Evolutionary conservation across 2,329 filamentous ascomycete genomes (phyloP).

Genomic region (Colletotrichum truncatum): DNA sequence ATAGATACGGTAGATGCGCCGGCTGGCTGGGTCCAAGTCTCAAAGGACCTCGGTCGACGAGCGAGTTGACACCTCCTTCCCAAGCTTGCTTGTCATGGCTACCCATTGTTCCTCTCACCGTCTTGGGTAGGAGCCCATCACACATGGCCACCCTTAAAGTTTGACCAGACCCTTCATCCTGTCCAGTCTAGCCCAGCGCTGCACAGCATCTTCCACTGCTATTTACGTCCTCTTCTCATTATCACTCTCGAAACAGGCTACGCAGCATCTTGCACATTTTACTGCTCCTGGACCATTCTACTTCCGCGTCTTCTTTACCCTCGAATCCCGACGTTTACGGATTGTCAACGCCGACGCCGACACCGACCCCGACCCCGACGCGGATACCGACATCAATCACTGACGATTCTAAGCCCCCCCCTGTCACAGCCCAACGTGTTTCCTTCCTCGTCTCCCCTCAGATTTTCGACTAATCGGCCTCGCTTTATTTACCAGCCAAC

Average conservation of each 20-base stretch:
- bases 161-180: not conserved
- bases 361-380: constrained; percentile 13
- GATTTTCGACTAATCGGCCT: not conserved
- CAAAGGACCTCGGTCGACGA: constrained; percentile 22
- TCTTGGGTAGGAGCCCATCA: not conserved
- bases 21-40: not conserved
- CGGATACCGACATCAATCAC: too few relatives aligned
- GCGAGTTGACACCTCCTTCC: not conserved
- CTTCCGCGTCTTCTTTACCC: not conserved
- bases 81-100: not conserved
- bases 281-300: not conserved
- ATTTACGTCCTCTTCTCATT: not conserved
- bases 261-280: too few relatives aligned
- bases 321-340: constrained; percentile 18
- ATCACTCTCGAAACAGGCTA: too few relatives aligned
- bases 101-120: not conserved
- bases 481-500: not conserved
- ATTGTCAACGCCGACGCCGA: constrained; percentile 37
- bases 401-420: too few relatives aligned
- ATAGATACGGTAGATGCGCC: not conserved
- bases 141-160: not conserved
- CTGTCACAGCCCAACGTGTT: not conserved
- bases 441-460: not conserved
- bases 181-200: not conserved
- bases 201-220: not conserved